Conservation (phyloP, 1,284 basidiomycete species). For the Ceratobasidium sp. region DNA sequence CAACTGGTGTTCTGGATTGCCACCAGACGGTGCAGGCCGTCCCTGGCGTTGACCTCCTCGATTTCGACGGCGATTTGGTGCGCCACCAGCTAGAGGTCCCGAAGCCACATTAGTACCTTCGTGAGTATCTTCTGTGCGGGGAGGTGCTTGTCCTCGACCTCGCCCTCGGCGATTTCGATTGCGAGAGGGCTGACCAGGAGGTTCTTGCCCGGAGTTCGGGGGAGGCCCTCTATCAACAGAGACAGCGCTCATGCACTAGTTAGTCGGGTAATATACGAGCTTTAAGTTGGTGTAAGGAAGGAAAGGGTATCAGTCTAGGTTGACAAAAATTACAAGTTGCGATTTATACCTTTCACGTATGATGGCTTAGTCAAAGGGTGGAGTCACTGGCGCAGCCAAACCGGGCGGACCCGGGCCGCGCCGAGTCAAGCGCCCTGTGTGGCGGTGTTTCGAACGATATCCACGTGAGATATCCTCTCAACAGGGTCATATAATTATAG, state of each 20-base stretch:
- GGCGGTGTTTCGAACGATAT: not conserved
- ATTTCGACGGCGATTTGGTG: conserved; percentile 16
- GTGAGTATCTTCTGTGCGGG: conserved; percentile 31
- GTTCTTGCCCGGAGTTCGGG: conserved; percentile 32
- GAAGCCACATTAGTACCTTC: conserved; percentile 1
- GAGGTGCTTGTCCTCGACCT: conserved; percentile 43
- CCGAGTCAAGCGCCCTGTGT: conserved; percentile 13
- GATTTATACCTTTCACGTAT: conserved; percentile 30
- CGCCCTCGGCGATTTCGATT: conserved; percentile 31
- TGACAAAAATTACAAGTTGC: not conserved
- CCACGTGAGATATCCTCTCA: too few species aligned
- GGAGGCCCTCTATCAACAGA: conserved; percentile 36
- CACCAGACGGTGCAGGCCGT: conserved; percentile 17
- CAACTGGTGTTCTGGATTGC: conserved; percentile 29
- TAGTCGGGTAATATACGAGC: not conserved
- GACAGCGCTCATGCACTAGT: conserved; percentile 43
- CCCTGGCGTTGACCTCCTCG: conserved; percentile 27
- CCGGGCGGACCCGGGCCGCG: not conserved
- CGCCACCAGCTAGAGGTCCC: not conserved
- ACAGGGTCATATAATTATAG: too few species aligned
- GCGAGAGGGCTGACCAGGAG: conserved; percentile 13
- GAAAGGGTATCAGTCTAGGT: conserved; percentile 5
- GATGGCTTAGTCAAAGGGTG: conserved; percentile 21
- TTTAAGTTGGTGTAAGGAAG: not conserved
- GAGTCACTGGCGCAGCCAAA: not conserved